These are phyloP conservation scores for Tolypocladium ophioglossoides DNA, from an alignment of 2,329 filamentous ascomycete species.

Conservation along the genomic window DNA sequence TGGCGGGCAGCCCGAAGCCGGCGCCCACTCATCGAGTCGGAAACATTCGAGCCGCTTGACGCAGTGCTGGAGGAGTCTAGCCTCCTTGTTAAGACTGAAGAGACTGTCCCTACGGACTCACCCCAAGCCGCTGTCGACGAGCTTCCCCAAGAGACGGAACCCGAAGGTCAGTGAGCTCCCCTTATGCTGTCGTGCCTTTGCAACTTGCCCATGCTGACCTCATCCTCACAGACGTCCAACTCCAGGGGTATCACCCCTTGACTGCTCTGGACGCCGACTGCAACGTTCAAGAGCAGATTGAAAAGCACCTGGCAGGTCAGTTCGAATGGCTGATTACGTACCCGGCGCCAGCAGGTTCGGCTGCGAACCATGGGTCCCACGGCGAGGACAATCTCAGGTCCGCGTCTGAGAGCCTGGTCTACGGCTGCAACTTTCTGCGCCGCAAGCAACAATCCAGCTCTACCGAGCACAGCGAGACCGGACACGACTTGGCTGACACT, in stretches of 20 bases:
- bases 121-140: background rate
- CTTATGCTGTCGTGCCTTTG: no score
- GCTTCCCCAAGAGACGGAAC: background rate
- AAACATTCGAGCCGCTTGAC: conserved; percentile 23
- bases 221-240: background rate
- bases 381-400: conserved; percentile 1
- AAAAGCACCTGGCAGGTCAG: conserved; percentile 35
- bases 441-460: conserved; percentile 17
- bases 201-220: background rate
- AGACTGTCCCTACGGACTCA: background rate
- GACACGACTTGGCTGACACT: conserved; percentile 19
- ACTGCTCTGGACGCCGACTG: conserved; percentile 11
- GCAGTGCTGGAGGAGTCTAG: conserved; percentile 19
- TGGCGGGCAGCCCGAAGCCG: conserved; percentile 13
- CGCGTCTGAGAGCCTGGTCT: conserved; percentile 19
- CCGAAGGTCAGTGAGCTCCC: background rate
- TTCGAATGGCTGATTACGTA: conserved; percentile 39
- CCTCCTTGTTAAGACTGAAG: background rate
- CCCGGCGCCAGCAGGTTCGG: conserved; percentile 16
- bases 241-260: conserved; percentile 12
- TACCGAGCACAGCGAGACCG: conserved; percentile 6
- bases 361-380: conserved; percentile 8
- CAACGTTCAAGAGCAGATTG: conserved; percentile 21
- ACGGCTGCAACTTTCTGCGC: conserved; percentile 43
- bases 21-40: conserved; percentile 18